Percentiles rank a stretch among this genome's conserved stretches.
phyloP scores from a whole-genome alignment of 176 grass and related monocot species.

The Carex scoparia region DNA sequence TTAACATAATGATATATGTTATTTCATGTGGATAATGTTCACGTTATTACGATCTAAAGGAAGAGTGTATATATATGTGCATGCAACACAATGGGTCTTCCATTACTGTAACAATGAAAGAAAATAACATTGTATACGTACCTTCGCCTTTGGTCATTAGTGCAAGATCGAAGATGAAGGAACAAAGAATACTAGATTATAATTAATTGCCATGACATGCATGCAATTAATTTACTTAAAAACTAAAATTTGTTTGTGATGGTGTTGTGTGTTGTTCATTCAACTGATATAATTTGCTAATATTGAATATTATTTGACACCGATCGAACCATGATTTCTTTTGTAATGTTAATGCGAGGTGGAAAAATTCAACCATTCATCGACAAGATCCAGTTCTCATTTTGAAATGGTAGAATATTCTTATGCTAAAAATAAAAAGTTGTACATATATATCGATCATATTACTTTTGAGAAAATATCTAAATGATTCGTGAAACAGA shows the following conservation, averaged over 20 bases:
- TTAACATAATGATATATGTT: not conserved
- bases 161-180: not conserved
- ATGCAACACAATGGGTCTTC: not conserved
- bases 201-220: not conserved
- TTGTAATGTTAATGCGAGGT: not conserved
- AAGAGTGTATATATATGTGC: not conserved
- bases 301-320: not conserved
- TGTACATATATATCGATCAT: not conserved
- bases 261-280: not conserved
- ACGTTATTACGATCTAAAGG: not conserved
- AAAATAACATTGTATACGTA: not conserved
- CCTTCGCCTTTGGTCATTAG: not conserved
- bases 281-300: not conserved
- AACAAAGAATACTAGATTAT: not conserved
- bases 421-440: not conserved
- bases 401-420: not conserved
- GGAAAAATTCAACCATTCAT: not conserved
- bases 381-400: not conserved
- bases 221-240: not conserved
- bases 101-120: too few relatives aligned
- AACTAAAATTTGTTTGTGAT: not conserved
- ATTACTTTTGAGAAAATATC: not conserved
- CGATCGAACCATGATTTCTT: not conserved
- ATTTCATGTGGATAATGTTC: not conserved
- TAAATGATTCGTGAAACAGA: conserved; percentile 24